Evolutionary conservation across 331 rosid genomes (phyloP).

Genomic region (Dryas integrifolia): DNA sequence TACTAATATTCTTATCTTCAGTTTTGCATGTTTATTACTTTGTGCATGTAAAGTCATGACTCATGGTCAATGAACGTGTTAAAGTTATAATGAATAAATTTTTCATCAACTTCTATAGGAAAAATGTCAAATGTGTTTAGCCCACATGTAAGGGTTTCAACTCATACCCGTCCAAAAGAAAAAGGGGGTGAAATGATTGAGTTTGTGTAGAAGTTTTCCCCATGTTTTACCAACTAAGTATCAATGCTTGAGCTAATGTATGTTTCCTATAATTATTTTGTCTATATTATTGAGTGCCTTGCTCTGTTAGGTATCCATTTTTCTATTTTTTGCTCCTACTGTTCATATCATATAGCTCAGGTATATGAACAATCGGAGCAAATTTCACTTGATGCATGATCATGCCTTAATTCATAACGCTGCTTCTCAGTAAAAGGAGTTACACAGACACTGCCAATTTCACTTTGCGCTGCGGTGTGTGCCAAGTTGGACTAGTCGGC

Average conservation of each 20-base stretch:
- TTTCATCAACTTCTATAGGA: neutral
- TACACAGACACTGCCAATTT: slow-evolving; percentile 86
- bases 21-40: neutral
- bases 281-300: neutral
- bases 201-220: neutral
- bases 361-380: too few relatives aligned
- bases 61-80: neutral
- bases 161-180: neutral
- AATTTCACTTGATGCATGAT: neutral
- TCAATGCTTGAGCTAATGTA: neutral
- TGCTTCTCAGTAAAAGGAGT: slow-evolving; percentile 65
- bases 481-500: slow-evolving; percentile 91
- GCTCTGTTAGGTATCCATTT: neutral
- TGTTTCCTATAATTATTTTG: neutral
- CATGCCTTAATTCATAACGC: slow-evolving; percentile 8
- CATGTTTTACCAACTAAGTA: neutral
- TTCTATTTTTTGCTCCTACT: neutral
- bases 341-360: neutral
- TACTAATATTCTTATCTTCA: neutral
- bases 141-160: neutral
- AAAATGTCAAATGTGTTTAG: neutral
- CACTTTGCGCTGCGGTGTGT: slow-evolving; percentile 87
- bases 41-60: neutral
- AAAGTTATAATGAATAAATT: neutral
- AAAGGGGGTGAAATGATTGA: neutral